Evolutionary conservation across 139 green algal species (phyloP), one percentile per base, ranked within the genome.

Genomic region (Tetraselmis chui): DNA sequence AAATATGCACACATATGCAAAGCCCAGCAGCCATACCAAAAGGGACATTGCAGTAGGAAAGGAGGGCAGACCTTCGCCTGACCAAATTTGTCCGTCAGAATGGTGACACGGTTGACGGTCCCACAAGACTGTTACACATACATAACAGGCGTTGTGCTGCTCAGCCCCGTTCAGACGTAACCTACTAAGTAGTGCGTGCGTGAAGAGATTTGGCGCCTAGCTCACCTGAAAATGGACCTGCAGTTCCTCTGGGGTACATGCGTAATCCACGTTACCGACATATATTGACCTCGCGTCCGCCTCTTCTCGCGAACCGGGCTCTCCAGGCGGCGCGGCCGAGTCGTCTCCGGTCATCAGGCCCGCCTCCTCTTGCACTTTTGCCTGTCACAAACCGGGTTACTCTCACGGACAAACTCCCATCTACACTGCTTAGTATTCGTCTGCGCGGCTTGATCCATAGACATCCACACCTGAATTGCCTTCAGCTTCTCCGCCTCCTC

Each of bases 21-120:
- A n/a, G 59, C 59, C 23, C 59, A n/a, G 23, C 59, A 75, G 23
- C 59, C 23, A 75, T 22, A 22, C 18, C 74, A 77, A n/a, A n/a
- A n/a, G n/a, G n/a, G n/a, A n/a, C n/a, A n/a, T n/a, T n/a, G n/a
- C n/a, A n/a, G n/a, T n/a, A n/a, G n/a, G n/a, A n/a, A n/a, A n/a
- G n/a, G n/a, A 2, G 26, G 59, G 76, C 86, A 76, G 79, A 92
- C 92, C 93, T 99, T 99, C 18, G 96, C 92, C 59, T 94, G 95
- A 58, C 96, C 96, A 76, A 91, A 93, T 80, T 93, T 94, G 91
- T 99, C 96, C 0, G 95, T 98, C 1, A 99, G 88, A 45, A 99
- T 99, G 59, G 96, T 99, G 25, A 99, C 96, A 2, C 96, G 92
- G 87, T 99, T 99, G 30, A 99, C 96, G 0, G 95, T 98, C 27